Percentiles rank a stretch among this genome's conserved stretches.
These are phyloP conservation scores for Epichloe typhina DNA, from an alignment of 2,329 filamentous ascomycete genomes.

Conservation along the genomic window DNA sequence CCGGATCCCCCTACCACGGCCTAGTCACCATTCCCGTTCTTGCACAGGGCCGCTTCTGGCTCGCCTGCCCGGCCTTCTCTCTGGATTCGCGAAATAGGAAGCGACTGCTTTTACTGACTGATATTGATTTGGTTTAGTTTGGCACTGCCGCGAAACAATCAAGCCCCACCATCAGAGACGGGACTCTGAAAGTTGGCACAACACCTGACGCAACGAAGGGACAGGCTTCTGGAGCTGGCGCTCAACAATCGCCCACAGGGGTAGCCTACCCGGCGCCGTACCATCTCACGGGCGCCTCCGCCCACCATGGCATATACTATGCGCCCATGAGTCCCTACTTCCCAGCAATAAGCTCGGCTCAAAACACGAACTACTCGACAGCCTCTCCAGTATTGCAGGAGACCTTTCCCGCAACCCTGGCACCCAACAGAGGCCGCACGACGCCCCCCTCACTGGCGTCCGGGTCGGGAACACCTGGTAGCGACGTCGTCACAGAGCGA, in stretches of 20 bases:
- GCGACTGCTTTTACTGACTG: slow-evolving; percentile 24
- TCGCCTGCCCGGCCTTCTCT: background rate
- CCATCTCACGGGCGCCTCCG: slow-evolving; percentile 23
- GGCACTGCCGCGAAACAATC: slow-evolving; percentile 39
- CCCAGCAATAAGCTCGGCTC: slow-evolving; percentile 9
- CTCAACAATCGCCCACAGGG: background rate
- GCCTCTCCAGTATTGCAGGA: slow-evolving; percentile 8
- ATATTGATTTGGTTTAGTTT: slow-evolving; percentile 32
- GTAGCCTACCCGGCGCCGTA: background rate
- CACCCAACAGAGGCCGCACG: slow-evolving; percentile 15
- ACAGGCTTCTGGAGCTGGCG: background rate
- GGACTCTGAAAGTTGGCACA: slow-evolving; percentile 28
- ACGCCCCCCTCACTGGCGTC: slow-evolving; percentile 33
- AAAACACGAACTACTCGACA: slow-evolving; percentile 5
- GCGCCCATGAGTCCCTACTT: slow-evolving; percentile 7
- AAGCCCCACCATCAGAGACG: slow-evolving; percentile 37
- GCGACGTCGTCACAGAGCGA: slow-evolving; percentile 26
- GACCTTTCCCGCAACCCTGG: background rate
- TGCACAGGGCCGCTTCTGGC: background rate
- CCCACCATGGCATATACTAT: slow-evolving; percentile 28
- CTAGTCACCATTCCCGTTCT: slow-evolving; percentile 1
- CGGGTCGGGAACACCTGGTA: slow-evolving; percentile 32
- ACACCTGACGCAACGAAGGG: slow-evolving; percentile 15
- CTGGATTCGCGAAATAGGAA: background rate
- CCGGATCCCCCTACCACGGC: slow-evolving; percentile 8